Evolutionary conservation across 108 stramenopile genomes (phyloP), one percentile per base, ranked within the genome.

Genomic region (Pseudonitzschia multiseries): DNA sequence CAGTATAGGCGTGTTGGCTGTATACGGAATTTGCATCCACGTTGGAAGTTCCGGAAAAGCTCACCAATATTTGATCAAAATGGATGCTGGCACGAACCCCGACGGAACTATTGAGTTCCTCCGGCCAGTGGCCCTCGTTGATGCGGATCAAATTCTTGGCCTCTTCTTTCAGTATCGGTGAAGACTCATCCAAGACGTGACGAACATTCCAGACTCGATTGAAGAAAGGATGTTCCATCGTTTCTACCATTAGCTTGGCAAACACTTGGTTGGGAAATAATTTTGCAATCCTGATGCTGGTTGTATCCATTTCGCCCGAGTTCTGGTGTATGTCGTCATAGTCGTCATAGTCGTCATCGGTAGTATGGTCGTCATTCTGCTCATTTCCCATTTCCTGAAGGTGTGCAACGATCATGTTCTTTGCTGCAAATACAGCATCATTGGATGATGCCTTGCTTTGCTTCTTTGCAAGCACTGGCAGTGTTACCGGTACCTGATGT

Each of bases 41-140:
- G 69, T 93, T 87, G 69, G 86, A 85, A 1, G 85, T 89, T 15
- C 92, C 92, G 36, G 69, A 73, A 22, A 90, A 52, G 75, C 76
- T 87, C 22, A 87, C 85, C 29, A 90, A 53, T 61, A 93, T 84
- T 56, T 87, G 86, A 69, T 85, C 81, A 73, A 93, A 90, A 41
- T 86, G 72, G 15, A 93, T 56, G 51, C 74, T 69, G n/a, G 79
- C 78, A 27, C 87, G 74, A 29, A 93, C 82, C 46, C 64, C 79
- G 59, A 82, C 62, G 14, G 67, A 53, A 53, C 70, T 83, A 61
- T 93, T 90, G 68, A 89, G 68, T 63, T 86, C 83, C 13, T 28
- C 15, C 8, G 92, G 92, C 89, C 89, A 93, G 31, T 73, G 70
- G 21, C 86, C 88, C 24, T 75, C 69, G 59, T 89, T 87, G 32